Evolutionary conservation across 2,329 filamentous ascomycete genomes (phyloP).

Genomic region (Alternaria gansuensis): DNA sequence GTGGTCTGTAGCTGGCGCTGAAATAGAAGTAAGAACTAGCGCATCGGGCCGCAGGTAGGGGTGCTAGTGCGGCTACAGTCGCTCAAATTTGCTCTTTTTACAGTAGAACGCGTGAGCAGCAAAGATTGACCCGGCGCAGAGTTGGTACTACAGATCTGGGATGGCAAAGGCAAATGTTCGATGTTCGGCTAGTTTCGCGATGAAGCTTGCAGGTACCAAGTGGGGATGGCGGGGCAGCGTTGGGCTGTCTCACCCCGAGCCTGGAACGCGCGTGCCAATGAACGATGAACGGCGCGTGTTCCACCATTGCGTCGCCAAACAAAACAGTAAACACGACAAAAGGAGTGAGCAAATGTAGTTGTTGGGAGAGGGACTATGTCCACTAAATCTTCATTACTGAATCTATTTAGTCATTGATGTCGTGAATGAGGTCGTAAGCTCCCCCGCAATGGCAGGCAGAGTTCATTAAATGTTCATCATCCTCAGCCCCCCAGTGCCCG

Average conservation of each 20-base stretch:
- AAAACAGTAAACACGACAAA: conserved; percentile 14
- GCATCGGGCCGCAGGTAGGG: neutral
- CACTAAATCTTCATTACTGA: conserved; percentile 18
- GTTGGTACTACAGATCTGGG: conserved; percentile 2
- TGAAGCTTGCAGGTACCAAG: conserved; percentile 9
- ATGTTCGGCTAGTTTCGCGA: conserved; percentile 6
- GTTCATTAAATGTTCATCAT: conserved; percentile 24
- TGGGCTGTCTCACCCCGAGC: conserved; percentile 13
- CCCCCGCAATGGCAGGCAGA: conserved; percentile 24
- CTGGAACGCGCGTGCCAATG: conserved; percentile 13
- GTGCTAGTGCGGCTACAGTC: neutral
- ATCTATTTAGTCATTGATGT: conserved; percentile 25
- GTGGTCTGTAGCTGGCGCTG: neutral
- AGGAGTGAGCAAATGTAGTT: neutral
- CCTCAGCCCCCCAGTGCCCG: conserved; percentile 5
- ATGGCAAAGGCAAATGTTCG: conserved; percentile 9
- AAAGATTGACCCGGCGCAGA: neutral
- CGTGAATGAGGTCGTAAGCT: conserved; percentile 35
- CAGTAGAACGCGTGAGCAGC: neutral
- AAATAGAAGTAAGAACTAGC: neutral
- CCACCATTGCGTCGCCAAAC: conserved; percentile 19
- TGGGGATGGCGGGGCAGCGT: conserved; percentile 18
- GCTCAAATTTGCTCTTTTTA: conserved; percentile 1
- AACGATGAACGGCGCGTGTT: conserved; percentile 5
- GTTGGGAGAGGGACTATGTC: neutral